phyloP scores from a whole-genome alignment of 768 basidiomycete genomes.

The Cyclocybe aegerita region DNA sequence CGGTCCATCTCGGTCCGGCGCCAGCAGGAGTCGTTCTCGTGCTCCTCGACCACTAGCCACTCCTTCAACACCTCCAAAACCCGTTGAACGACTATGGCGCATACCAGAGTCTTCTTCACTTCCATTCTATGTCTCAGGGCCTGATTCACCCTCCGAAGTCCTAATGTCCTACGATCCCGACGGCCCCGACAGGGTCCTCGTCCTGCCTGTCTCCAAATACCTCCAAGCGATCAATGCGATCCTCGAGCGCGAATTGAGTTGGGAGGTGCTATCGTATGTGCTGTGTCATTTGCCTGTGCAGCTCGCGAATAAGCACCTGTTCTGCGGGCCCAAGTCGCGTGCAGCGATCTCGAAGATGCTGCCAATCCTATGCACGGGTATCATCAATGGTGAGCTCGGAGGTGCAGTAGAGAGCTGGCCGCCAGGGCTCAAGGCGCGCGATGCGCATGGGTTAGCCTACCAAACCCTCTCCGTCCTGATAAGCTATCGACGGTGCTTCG shows the following conservation, averaged over 20 bases:
- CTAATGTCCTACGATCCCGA: constrained; percentile 64
- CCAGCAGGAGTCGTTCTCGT: constrained; percentile 66
- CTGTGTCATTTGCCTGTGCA: constrained; percentile 90
- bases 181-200: constrained; percentile 37
- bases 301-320: constrained; percentile 92
- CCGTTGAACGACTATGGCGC: constrained; percentile 58
- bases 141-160: constrained; percentile 65
- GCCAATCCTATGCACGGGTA: constrained; percentile 62
- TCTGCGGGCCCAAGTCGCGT: constrained; percentile 86
- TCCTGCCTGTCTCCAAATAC: constrained; percentile 78
- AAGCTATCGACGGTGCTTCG: constrained; percentile 82
- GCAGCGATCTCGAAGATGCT: constrained; percentile 61
- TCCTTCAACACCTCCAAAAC: constrained; percentile 28
- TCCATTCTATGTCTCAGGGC: constrained; percentile 53
- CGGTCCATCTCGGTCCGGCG: constrained; percentile 40
- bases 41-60: constrained; percentile 33
- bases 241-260: constrained; percentile 74
- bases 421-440: constrained; percentile 61
- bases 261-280: constrained; percentile 93
- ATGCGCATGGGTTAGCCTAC: constrained; percentile 86
- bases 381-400: constrained; percentile 59
- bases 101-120: constrained; percentile 55
- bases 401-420: constrained; percentile 60
- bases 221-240: constrained; percentile 61
- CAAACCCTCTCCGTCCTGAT: constrained; percentile 86